phyloP scores from a whole-genome alignment of 129 eudicot genomes.

The Daucus carota region DH1_v3.0 NC_030383.2:15231001-15231500 shows the following conservation, averaged over 20 bases:
- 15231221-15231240: neutral
- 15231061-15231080: neutral
- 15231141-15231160: neutral
- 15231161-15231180: neutral
- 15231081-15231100: neutral
- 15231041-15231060: neutral
- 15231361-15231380: neutral
- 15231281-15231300: neutral
- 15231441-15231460: neutral
- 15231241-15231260: neutral
- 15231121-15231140: neutral
- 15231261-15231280: neutral
- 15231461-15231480: constrained; percentile 5
- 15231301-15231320: neutral
- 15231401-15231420: neutral
- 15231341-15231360: neutral
- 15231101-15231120: neutral
- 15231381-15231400: neutral
- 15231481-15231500: constrained; percentile 8
- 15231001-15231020: neutral
- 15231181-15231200: neutral
- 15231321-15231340: neutral
- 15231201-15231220: neutral
- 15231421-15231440: neutral
- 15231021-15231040: neutral